Evolutionary conservation across 306 rosid species (phyloP).

Genomic region (Acacia melanoxylon): DNA sequence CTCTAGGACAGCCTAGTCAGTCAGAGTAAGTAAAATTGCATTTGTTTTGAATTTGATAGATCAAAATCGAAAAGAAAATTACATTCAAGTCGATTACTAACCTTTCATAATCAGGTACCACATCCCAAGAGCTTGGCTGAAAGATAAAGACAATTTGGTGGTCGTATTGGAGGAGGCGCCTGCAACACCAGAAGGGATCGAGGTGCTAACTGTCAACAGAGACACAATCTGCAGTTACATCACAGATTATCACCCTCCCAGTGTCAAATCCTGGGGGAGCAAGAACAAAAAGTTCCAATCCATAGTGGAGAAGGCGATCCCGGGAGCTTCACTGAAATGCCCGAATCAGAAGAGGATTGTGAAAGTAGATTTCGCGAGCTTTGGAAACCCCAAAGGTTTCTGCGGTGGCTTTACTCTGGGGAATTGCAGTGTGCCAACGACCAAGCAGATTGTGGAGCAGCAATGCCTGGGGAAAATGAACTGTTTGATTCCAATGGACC

Average conservation of each 20-base stretch:
- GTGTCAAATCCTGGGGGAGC: slow-evolving; percentile 48
- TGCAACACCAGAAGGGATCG: slow-evolving; percentile 43
- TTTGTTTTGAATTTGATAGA: neutral
- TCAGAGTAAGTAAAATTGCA: slow-evolving; percentile 57
- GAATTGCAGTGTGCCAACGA: slow-evolving; percentile 40
- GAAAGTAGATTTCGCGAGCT: slow-evolving; percentile 75
- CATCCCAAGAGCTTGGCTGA: slow-evolving; percentile 71
- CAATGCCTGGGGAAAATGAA: slow-evolving; percentile 52
- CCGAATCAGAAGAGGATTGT: slow-evolving; percentile 47
- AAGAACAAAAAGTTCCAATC: slow-evolving; percentile 40
- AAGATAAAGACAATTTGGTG: slow-evolving; percentile 53
- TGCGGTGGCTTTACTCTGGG: slow-evolving; percentile 66
- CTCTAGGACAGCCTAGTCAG: slow-evolving; percentile 66
- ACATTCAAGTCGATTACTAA: neutral
- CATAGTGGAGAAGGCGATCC: neutral
- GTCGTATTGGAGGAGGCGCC: slow-evolving; percentile 75
- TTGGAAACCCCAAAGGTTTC: slow-evolving; percentile 61
- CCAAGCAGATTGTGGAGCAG: slow-evolving; percentile 61
- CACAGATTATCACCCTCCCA: slow-evolving; percentile 59
- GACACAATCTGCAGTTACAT: slow-evolving; percentile 73
- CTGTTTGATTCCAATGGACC: slow-evolving; percentile 51
- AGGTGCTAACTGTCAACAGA: slow-evolving; percentile 52
- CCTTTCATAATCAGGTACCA: slow-evolving; percentile 60
- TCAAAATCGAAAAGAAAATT: neutral
- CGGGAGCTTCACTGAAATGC: slow-evolving; percentile 56